phyloP scores from a whole-genome alignment of 2,329 filamentous ascomycete species.

The Lecanicillium sp. region DNA sequence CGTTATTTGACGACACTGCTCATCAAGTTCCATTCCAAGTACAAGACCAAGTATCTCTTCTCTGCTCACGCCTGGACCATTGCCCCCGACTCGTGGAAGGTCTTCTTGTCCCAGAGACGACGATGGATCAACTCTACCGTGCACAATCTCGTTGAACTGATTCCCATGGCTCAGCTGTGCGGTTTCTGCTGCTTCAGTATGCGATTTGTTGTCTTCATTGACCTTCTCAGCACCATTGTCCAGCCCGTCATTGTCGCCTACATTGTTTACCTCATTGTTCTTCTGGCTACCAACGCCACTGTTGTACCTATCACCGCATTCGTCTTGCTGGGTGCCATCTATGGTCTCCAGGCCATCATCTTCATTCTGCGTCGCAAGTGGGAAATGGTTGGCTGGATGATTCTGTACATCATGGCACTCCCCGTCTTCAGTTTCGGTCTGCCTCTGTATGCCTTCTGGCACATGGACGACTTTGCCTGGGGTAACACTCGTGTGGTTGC shows the following conservation, averaged over 20 bases:
- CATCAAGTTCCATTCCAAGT: conserved; percentile 83
- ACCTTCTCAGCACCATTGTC: conserved; percentile 84
- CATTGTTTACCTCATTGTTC: conserved; percentile 79
- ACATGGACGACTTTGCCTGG: conserved; percentile 99
- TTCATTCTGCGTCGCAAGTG: conserved; percentile 95
- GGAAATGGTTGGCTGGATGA: conserved; percentile 99
- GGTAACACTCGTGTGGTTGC: conserved; percentile 97
- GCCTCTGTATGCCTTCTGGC: conserved; percentile 94
- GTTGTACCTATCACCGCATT: conserved; percentile 79
- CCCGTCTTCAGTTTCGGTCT: conserved; percentile 87
- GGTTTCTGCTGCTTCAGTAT: conserved; percentile 99
- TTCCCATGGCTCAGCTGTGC: conserved; percentile 87
- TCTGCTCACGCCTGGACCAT: conserved; percentile 93
- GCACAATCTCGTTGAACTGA: conserved; percentile 93
- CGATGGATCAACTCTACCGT: conserved; percentile 99
- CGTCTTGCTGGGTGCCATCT: conserved; percentile 87
- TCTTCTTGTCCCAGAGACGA: conserved; percentile 96
- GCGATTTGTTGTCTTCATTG: conserved; percentile 94
- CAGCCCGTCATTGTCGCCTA: conserved; percentile 89
- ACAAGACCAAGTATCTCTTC: conserved; percentile 98
- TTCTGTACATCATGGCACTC: conserved; percentile 86
- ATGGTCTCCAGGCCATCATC: conserved; percentile 93
- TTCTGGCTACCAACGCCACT: conserved; percentile 52
- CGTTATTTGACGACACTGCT: conserved; percentile 92
- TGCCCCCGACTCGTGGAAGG: conserved; percentile 85